Evolutionary conservation across 202 grass and related monocot genomes (phyloP), one percentile per base, ranked within the genome.

Genomic region (Bolboschoenoplectus hybrid): DNA sequence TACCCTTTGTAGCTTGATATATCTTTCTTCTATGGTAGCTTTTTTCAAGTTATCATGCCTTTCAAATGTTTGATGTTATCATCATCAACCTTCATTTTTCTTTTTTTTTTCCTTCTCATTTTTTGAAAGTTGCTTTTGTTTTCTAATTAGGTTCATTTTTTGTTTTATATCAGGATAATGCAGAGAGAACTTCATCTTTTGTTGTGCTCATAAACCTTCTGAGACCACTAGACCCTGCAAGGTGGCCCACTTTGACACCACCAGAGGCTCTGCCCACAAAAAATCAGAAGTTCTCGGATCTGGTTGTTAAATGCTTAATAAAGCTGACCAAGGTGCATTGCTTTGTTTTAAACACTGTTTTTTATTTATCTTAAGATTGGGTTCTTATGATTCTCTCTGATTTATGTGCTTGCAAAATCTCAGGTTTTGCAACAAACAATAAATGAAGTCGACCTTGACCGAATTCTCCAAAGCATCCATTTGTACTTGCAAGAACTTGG

Each of bases 281-380:
- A 87, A 97, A 99, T 85, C 97, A 99, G 67, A 99, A 99, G 80
- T 99, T 99, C 70, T 99, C 92, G 35, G 97, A 99, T 86, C 87
- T 99, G 85, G 97, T 99, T 87, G 97, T 99, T 44, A 99, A 99
- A 94, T 99, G 97, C 81, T 87, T 96, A 85, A 99, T 99, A 83
- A 99, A 99, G 61, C 53, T 99, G 92, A 99, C 97, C 45, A 99
- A 99, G 93, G 97, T 99, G 87, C 52, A 60, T 79, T 79, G 32
- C 74, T 34, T 60, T 79, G 52, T 41, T 71, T 82, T 71, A 41
- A 40, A 82, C 32, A 67, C 67, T 74, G 53, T 16, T 11, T 67
- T 67, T 70, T 34, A 56, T 41, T 39, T 19, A 58, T 82, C 7
- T 77, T 58, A 85, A 5, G 17, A 4, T 51, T 53, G 13, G 47